Evolutionary conservation across 2,329 filamentous ascomycete species (phyloP), one percentile per base, ranked within the genome.

Genomic region (Stemphylium lycopersici): DNA sequence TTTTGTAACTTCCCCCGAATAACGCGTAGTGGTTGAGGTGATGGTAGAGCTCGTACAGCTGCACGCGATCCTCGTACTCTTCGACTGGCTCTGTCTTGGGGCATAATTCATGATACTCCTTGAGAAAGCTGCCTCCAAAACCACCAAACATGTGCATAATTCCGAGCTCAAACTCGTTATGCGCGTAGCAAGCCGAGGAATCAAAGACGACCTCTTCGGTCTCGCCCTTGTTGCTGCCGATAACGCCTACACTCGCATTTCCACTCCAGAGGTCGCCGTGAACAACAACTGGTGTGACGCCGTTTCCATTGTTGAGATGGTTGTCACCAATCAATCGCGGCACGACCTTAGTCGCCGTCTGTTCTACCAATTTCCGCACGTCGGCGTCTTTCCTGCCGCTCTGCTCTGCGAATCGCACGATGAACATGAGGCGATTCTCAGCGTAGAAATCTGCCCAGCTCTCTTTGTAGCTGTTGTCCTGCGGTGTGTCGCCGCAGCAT

Each of bases 131-230:
- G 0, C 74, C 66, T 0, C 87, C 87, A 74, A 96, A 96, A 0
- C 93, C 93, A 0, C 93, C 93, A 81, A 97, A 98, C 92, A 97
- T 96, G 46, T 84, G 85, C 92, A 97, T 97, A 62, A 96, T 96
- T 0, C 93, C 93, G 47, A 96, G 78, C 63, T 97, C 93, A 74
- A 88, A 97, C 78, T 98, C 93, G 1, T 83, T 89, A 72, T 97
- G 93, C 1, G 88, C 91, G 69, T 96, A 97, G 59, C 89, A 90
- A 37, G 86, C 84, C 2, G 88, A 89, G 0, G 92, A 87, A 70
- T 97, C 93, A 69, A 87, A 97, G 1, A 96, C 85, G 0, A 96
- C 85, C 61, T 92, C 90, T 63, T 93, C 90, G 0, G 81, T 88
- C 62, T 93, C 90, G 0, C 81, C 80, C 34, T 76, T 76, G 0